These are phyloP conservation scores for Gryganskiella cystojenkinii DNA, from an alignment of 192 early-diverging fungal genomes.

Conservation along the genomic window DNA sequence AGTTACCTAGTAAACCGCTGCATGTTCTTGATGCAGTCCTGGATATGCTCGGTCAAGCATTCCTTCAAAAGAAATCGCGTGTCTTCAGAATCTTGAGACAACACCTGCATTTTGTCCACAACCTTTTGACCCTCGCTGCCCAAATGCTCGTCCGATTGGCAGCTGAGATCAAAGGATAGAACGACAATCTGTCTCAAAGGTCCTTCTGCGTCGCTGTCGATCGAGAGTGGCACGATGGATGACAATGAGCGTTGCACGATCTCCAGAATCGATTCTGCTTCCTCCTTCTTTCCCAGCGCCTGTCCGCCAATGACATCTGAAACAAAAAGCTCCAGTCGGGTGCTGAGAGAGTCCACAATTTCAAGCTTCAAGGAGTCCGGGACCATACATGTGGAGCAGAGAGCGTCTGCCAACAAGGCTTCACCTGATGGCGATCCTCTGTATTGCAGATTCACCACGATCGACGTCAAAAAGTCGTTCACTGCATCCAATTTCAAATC, in stretches of 20 bases:
- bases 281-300: neutral
- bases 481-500: conserved; percentile 23
- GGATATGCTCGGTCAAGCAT: conserved; percentile 36
- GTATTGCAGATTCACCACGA: conserved; percentile 27
- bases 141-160: conserved; percentile 21
- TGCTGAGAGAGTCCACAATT: conserved; percentile 40
- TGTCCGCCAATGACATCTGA: conserved; percentile 16
- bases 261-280: conserved; percentile 18
- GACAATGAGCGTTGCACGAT: conserved; percentile 14
- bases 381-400: conserved; percentile 13
- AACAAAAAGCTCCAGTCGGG: conserved; percentile 18
- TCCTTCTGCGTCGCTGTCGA: conserved; percentile 13
- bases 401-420: conserved; percentile 1
- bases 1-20: conserved; percentile 49
- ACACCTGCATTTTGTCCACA: conserved; percentile 17
- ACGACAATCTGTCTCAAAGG: conserved; percentile 23
- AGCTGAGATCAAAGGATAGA: conserved; percentile 37
- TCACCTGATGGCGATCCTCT: conserved; percentile 8
- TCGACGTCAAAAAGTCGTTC: conserved; percentile 20
- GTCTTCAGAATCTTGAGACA: conserved; percentile 35
- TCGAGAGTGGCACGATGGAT: conserved; percentile 14
- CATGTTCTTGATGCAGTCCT: conserved; percentile 48
- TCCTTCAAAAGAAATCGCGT: conserved; percentile 26
- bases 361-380: conserved; percentile 16
- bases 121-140: conserved; percentile 12